Evolutionary conservation across 495 filamentous ascomycete species (phyloP).

Genomic region (Penicillium ochrochloron): DNA sequence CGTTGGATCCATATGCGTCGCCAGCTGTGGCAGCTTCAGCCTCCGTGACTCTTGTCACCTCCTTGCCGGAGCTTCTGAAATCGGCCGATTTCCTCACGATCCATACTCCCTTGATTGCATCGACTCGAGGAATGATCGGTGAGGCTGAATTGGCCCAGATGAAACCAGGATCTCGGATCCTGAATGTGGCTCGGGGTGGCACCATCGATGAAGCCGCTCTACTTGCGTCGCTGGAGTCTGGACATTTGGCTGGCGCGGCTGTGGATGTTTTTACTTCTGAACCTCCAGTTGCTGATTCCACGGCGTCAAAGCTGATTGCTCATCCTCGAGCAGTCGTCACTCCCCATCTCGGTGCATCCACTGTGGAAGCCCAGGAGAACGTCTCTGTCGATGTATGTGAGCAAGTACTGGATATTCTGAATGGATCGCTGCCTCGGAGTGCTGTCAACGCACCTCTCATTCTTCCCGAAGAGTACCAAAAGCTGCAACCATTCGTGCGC

Average conservation of each 20-base stretch:
- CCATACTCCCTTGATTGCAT: conserved; percentile 74
- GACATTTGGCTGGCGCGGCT: conserved; percentile 71
- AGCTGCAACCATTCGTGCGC: conserved; percentile 69
- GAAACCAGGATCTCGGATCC: conserved; percentile 66
- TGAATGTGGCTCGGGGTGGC: conserved; percentile 76
- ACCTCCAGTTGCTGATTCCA: conserved; percentile 56
- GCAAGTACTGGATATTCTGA: conserved; percentile 69
- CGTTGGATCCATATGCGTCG: conserved; percentile 70
- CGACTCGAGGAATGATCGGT: conserved; percentile 68
- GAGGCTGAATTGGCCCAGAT: conserved; percentile 64
- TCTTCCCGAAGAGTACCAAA: conserved; percentile 70
- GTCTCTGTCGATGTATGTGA: conserved; percentile 74
- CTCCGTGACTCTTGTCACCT: conserved; percentile 58
- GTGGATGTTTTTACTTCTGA: conserved; percentile 77
- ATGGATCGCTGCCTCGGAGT: conserved; percentile 66
- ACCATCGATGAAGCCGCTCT: conserved; percentile 75
- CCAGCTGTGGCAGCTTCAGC: conserved; percentile 60
- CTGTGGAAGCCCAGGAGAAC: conserved; percentile 78
- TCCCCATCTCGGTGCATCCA: conserved; percentile 73
- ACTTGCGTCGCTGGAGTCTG: conserved; percentile 65
- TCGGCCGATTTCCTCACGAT: conserved; percentile 73
- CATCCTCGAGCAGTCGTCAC: conserved; percentile 71
- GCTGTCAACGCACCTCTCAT: conserved; percentile 77
- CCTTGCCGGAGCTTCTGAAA: conserved; percentile 59
- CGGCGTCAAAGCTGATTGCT: conserved; percentile 57